These are phyloP conservation scores for Lichtheimia ramosa DNA, from an alignment of 371 early-diverging fungal genomes.

Conservation along the genomic window DNA sequence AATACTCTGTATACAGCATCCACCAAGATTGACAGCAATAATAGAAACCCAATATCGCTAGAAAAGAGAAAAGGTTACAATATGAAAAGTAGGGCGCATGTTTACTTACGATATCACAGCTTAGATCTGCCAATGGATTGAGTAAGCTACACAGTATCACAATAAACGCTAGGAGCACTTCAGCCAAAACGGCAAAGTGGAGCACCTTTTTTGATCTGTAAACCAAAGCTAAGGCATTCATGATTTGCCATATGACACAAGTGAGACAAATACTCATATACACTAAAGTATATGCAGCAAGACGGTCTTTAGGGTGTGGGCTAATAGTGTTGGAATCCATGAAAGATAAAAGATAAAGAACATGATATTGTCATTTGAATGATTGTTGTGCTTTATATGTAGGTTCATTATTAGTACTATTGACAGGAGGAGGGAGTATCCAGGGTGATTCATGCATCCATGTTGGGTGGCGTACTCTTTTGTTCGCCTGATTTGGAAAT, in stretches of 20 bases:
- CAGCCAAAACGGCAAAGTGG: slow-evolving; percentile 32
- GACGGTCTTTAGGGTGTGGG: neutral
- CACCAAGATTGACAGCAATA: slow-evolving; percentile 39
- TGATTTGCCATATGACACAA: slow-evolving; percentile 39
- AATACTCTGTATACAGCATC: slow-evolving; percentile 42
- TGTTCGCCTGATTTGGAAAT: slow-evolving; percentile 27
- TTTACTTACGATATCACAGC: slow-evolving; percentile 28
- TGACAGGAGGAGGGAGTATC: too few relatives aligned
- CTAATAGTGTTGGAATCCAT: neutral
- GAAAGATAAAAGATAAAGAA: neutral
- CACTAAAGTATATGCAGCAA: slow-evolving; percentile 25
- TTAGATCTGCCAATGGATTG: slow-evolving; percentile 27
- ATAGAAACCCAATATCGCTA: slow-evolving; percentile 52
- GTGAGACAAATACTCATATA: slow-evolving; percentile 41
- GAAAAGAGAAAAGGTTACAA: neutral
- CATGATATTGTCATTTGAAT: neutral
- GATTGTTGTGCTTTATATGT: neutral
- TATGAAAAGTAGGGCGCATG: neutral
- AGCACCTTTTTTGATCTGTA: slow-evolving; percentile 28
- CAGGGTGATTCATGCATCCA: too few relatives aligned
- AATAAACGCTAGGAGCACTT: slow-evolving; percentile 29
- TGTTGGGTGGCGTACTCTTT: slow-evolving; percentile 7
- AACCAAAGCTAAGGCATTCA: slow-evolving; percentile 19
- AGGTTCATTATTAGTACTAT: too few relatives aligned
- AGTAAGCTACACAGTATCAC: slow-evolving; percentile 33